Conservation (phyloP, 2,329 filamentous ascomycete species). For the Triangularia setosa region DNA sequence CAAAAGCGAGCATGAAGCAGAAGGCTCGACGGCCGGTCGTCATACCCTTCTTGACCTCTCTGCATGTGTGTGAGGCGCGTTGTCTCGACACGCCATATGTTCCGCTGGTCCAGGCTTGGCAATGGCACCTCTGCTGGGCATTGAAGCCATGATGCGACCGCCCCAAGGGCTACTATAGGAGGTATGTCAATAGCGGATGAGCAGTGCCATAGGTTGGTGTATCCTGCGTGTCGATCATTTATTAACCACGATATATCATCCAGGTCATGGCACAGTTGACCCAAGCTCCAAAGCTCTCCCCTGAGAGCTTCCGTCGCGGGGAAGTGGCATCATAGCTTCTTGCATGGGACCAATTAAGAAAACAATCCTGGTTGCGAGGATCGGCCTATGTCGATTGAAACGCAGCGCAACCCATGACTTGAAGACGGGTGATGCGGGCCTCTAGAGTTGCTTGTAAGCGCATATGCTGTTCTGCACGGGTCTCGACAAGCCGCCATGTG, state of each 20-base stretch:
- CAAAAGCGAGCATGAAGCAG: neutral
- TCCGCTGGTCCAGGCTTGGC: conserved; percentile 25
- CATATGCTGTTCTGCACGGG: neutral
- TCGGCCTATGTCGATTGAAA: conserved; percentile 20
- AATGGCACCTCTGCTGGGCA: conserved; percentile 2
- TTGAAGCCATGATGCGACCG: conserved; percentile 13
- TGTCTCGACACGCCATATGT: conserved; percentile 33
- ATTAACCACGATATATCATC: conserved; percentile 21
- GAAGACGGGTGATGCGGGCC: neutral
- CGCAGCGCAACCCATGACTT: conserved; percentile 2
- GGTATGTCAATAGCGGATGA: neutral
- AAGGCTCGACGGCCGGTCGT: neutral
- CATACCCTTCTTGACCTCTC: neutral
- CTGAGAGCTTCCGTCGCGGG: conserved; percentile 17
- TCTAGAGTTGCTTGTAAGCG: neutral
- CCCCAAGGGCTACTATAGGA: neutral
- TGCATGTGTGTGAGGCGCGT: neutral
- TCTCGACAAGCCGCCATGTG: neutral
- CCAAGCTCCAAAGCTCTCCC: conserved; percentile 19
- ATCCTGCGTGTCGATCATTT: conserved; percentile 27
- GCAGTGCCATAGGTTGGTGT: neutral
- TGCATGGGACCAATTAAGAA: neutral
- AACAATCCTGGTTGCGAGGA: conserved; percentile 9
- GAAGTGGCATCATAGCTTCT: conserved; percentile 6
- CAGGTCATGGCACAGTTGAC: conserved; percentile 11